Conservation (phyloP, 768 basidiomycete species). For the Russula foetens region DNA sequence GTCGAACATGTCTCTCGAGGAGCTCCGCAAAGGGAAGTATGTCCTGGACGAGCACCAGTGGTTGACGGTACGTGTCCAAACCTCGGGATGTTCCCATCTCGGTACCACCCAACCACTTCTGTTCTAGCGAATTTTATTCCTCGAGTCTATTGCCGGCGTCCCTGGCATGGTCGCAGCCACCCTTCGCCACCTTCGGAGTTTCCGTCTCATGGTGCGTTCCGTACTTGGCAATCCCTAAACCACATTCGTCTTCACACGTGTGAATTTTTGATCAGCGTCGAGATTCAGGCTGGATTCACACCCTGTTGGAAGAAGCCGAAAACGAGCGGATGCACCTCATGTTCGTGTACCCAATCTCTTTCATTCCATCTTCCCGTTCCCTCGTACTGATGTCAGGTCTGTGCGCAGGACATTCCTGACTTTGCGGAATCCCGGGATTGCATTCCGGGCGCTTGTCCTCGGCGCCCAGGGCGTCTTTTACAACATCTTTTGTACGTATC, state of each 20-base stretch:
- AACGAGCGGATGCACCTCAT: conserved; percentile 97
- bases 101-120: background rate
- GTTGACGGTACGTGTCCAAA: conserved; percentile 47
- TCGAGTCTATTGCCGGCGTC: conserved; percentile 90
- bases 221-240: background rate
- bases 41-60: conserved; percentile 68
- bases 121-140: conserved; percentile 48
- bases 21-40: conserved; percentile 69
- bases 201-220: conserved; percentile 69
- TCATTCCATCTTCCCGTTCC: background rate
- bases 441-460: conserved; percentile 77
- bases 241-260: background rate
- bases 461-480: conserved; percentile 91
- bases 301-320: conserved; percentile 88
- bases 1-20: conserved; percentile 58
- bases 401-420: conserved; percentile 86
- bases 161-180: conserved; percentile 94
- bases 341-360: conserved; percentile 31
- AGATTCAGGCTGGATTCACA: conserved; percentile 80
- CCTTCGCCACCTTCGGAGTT: conserved; percentile 78
- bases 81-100: too few relatives aligned
- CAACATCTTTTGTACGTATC: conserved; percentile 69
- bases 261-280: conserved; percentile 31
- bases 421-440: conserved; percentile 65
- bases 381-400: conserved; percentile 3